Conservation (phyloP, 441 rosid species). For the Adansonia grandidieri region DNA sequence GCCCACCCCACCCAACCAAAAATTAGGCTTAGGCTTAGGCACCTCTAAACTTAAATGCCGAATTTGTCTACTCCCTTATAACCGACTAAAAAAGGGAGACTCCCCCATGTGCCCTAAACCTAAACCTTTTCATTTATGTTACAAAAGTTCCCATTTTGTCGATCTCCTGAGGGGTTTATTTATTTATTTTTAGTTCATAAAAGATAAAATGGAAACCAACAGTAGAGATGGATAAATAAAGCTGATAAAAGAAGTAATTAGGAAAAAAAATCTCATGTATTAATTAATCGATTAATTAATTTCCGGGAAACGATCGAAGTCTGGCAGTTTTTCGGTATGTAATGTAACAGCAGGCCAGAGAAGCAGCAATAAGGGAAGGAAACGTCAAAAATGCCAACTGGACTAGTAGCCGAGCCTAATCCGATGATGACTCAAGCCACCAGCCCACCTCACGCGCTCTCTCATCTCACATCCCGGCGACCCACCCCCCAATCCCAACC, state of each 20-base stretch:
- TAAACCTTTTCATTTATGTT: neutral
- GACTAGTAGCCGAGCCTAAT: constrained; percentile 42
- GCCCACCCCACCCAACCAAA: neutral
- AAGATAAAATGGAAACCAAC: neutral
- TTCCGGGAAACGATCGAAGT: neutral
- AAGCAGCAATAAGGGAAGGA: neutral
- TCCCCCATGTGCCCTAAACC: neutral
- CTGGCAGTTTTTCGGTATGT: neutral
- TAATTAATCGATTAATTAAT: neutral
- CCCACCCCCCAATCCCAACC: constrained; percentile 1
- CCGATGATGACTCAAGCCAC: constrained; percentile 42
- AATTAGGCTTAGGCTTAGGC: neutral
- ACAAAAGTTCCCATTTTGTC: neutral
- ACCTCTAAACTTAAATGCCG: neutral
- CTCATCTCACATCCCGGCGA: constrained; percentile 44
- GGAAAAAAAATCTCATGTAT: neutral
- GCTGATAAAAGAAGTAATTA: neutral
- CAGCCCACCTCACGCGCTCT: constrained; percentile 38
- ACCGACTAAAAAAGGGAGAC: neutral
- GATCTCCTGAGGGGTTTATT: neutral
- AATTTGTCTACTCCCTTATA: neutral
- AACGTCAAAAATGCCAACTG: constrained; percentile 40
- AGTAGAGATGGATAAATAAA: neutral
- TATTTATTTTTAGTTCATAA: neutral
- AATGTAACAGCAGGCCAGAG: neutral